These are phyloP conservation scores for Lipomyces chichibuensis DNA, from an alignment of 805 yeast genomes.

Conservation along the genomic window DNA sequence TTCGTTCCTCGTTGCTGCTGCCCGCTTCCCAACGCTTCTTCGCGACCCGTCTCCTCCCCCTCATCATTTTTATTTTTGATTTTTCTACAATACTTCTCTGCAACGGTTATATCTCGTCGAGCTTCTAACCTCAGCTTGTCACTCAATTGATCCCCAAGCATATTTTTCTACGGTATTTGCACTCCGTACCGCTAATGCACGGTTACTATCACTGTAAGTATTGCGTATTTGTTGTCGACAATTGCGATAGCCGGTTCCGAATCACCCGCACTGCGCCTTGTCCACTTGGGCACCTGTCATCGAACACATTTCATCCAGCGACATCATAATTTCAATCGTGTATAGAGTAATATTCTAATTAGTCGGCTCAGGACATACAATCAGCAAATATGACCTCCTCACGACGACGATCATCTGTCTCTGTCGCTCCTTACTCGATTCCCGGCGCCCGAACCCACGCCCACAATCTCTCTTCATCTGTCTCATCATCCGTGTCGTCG, in stretches of 20 bases:
- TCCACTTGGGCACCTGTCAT: background rate
- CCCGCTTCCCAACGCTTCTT: slow-evolving; percentile 5
- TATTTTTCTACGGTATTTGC: background rate
- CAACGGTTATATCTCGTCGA: background rate
- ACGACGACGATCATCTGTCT: slow-evolving; percentile 32
- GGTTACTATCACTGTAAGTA: slow-evolving; percentile 18
- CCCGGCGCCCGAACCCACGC: slow-evolving; percentile 31
- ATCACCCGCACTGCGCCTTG: background rate
- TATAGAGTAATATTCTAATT: background rate
- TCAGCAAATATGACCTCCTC: slow-evolving; percentile 18
- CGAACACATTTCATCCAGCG: background rate
- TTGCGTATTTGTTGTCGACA: background rate
- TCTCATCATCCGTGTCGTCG: slow-evolving; percentile 30
- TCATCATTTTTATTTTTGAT: background rate
- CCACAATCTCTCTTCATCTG: slow-evolving; percentile 23
- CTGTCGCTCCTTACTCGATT: slow-evolving; percentile 35
- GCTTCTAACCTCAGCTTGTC: background rate
- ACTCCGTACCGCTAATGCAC: slow-evolving; percentile 1
- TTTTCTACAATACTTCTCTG: background rate
- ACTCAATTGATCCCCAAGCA: slow-evolving; percentile 1
- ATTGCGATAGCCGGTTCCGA: background rate
- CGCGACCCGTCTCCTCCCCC: background rate
- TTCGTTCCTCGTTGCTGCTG: slow-evolving; percentile 2
- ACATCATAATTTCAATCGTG: background rate
- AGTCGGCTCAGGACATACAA: slow-evolving; percentile 12